Evolutionary conservation across 306 rosid species (phyloP), one percentile per base, ranked within the genome.

Genomic region (Mucuna pruriens): DNA sequence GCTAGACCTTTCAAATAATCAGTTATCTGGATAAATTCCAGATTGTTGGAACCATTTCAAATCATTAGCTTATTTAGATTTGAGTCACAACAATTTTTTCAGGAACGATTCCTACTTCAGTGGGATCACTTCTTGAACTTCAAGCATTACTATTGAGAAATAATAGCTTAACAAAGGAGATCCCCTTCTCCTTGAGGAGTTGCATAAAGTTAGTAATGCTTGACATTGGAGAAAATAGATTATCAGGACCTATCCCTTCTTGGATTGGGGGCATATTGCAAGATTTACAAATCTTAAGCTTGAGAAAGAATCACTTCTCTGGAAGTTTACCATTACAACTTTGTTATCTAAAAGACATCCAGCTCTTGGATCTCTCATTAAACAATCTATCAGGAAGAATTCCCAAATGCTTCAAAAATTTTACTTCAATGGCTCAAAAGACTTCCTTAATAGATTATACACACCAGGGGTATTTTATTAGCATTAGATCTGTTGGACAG

Each of bases 101-200:
- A 2, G 58, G 74, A 6, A 3, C 4, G 22, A 26, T 77, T 83
- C 82, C 82, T 12, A 0, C 51, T 9, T 61, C 82, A n/a, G 1
- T 83, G 36, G 86, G 86, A 25, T 70, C 82, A 1, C 44, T 71
- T 6, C 49, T 7, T 25, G 4, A 70, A 4, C 75, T 83, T 22
- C 22, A 29, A 38, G 74, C 0, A 4, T 33, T 83, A 19, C 0
- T 51, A 0, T 38, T 83, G 52, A 54, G 84, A 29, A 79, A 58
- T 17, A 84, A 84, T 22, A 38, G 0, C 29, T 74, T 84, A 25
- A 42, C 9, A 17, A 17, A 16, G 12, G 51, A 8, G 10, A 7
- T 84, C 6, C 77, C 77, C 39, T 16, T 2, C 11, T 4, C 72
- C 0, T n/a, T 84, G 11, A 64, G 1, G 23, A 72, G 9, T 44